A percentile compares a stretch with the other conserved stretches of the same genome.
Conservation (phyloP, 257 asterid genomes). For the Eustoma russellianum region DNA sequence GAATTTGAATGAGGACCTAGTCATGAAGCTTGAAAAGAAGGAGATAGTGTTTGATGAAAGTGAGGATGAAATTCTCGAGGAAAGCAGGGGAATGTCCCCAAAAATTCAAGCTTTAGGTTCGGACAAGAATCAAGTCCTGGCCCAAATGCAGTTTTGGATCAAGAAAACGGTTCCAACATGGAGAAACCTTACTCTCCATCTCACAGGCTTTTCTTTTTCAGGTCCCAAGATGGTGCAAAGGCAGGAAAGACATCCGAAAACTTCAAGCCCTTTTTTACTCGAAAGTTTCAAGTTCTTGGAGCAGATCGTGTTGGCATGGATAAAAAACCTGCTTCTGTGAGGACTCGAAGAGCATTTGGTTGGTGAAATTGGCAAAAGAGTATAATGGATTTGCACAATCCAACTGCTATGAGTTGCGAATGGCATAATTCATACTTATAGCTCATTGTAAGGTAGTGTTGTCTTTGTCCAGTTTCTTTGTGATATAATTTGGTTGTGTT, state of each 20-base stretch:
- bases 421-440: too few relatives aligned
- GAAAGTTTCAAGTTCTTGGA: background rate
- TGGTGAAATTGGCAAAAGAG: slow-evolving; percentile 10
- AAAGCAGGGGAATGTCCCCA: background rate
- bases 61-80: slow-evolving; percentile 21
- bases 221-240: slow-evolving; percentile 11
- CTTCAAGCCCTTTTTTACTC: background rate
- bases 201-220: slow-evolving; percentile 7
- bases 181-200: slow-evolving; percentile 10
- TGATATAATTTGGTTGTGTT: too few relatives aligned
- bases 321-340: slow-evolving; percentile 43
- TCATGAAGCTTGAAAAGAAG: slow-evolving; percentile 8
- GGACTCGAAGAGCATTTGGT: slow-evolving; percentile 24
- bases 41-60: slow-evolving; percentile 28
- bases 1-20: slow-evolving; percentile 10
- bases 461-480: too few relatives aligned
- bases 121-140: background rate
- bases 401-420: background rate
- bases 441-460: too few relatives aligned
- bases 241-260: slow-evolving; percentile 7
- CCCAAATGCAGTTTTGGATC: slow-evolving; percentile 9
- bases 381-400: background rate
- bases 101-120: background rate
- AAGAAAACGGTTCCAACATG: background rate
- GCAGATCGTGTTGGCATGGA: slow-evolving; percentile 22